Conservation (phyloP, 2,329 filamentous ascomycete species). For the Phyllosticta capitalensis region DNA sequence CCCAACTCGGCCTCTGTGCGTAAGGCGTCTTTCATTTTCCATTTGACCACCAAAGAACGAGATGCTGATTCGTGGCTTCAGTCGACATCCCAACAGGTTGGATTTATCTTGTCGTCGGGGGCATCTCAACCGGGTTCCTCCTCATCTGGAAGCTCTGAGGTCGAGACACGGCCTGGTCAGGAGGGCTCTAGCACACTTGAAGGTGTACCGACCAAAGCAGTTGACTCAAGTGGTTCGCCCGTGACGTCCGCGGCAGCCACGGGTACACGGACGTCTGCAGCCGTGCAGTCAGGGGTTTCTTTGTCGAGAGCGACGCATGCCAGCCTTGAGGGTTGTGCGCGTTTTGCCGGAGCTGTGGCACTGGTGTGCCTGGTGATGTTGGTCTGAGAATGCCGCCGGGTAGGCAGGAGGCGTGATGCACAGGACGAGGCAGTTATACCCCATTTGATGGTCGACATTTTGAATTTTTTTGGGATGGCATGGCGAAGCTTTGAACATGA, state of each 20-base stretch:
- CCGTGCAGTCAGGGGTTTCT: not conserved
- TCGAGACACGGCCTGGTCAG: slow-evolving; percentile 38
- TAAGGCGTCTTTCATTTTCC: slow-evolving; percentile 41
- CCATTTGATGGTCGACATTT: not conserved
- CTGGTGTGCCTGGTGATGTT: not conserved
- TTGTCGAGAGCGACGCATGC: not conserved
- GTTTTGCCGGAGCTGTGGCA: not conserved
- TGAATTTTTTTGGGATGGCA: not conserved
- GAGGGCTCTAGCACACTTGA: slow-evolving; percentile 40
- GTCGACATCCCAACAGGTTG: slow-evolving; percentile 43
- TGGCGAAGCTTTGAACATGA: not conserved
- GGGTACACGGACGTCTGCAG: not conserved
- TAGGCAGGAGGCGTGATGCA: not conserved
- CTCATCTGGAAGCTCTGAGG: slow-evolving; percentile 33
- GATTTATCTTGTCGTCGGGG: slow-evolving; percentile 43
- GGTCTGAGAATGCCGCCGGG: not conserved
- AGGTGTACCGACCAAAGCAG: slow-evolving; percentile 32
- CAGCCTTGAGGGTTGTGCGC: not conserved
- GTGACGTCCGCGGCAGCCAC: slow-evolving; percentile 21
- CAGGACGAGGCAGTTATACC: not conserved
- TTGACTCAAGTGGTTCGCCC: slow-evolving; percentile 37
- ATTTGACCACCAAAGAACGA: not conserved
- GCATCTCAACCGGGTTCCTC: slow-evolving; percentile 34
- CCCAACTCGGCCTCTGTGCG: slow-evolving; percentile 57
- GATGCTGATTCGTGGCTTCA: slow-evolving; percentile 24